phyloP scores from a whole-genome alignment of 768 basidiomycete genomes.

The Phaffia tasmanica region DNA sequence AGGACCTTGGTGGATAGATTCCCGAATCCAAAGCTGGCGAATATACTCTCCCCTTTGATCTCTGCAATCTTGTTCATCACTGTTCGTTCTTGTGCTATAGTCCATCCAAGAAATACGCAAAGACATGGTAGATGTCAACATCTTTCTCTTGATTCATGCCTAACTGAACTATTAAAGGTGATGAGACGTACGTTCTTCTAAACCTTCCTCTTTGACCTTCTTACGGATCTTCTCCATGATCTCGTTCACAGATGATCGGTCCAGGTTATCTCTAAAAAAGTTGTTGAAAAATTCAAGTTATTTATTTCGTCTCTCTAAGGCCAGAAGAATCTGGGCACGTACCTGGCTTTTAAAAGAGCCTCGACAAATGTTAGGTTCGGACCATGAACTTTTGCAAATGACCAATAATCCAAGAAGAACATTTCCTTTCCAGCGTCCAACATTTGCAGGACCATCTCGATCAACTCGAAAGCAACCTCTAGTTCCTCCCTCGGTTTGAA shows the following conservation, averaged over 20 bases:
- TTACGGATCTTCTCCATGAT: constrained; percentile 88
- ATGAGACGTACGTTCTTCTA: constrained; percentile 11
- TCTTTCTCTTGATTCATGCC: constrained; percentile 45
- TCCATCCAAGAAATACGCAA: constrained; percentile 2
- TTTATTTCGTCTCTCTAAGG: too few species aligned
- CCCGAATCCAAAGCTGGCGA: constrained; percentile 7
- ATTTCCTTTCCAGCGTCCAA: constrained; percentile 78
- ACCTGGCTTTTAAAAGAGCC: constrained; percentile 68
- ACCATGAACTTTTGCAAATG: constrained; percentile 83
- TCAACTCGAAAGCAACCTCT: constrained; percentile 68
- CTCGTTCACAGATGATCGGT: constrained; percentile 73
- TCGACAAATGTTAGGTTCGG: constrained; percentile 88
- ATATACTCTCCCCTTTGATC: constrained; percentile 6
- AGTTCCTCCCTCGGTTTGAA: constrained; percentile 63
- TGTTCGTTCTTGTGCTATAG: constrained; percentile 62
- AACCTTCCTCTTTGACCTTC: constrained; percentile 73
- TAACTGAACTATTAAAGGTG: constrained; percentile 25
- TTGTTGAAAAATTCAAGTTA: background rate
- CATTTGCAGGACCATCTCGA: constrained; percentile 70
- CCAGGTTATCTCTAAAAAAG: constrained; percentile 54
- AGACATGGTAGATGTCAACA: background rate
- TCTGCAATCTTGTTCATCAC: constrained; percentile 72
- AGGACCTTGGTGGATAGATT: background rate
- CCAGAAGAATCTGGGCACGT: background rate
- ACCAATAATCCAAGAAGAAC: constrained; percentile 84